Base-by-base conservation (phyloP, 805 yeast species). In the Kregervanrija delftensis region DNA sequence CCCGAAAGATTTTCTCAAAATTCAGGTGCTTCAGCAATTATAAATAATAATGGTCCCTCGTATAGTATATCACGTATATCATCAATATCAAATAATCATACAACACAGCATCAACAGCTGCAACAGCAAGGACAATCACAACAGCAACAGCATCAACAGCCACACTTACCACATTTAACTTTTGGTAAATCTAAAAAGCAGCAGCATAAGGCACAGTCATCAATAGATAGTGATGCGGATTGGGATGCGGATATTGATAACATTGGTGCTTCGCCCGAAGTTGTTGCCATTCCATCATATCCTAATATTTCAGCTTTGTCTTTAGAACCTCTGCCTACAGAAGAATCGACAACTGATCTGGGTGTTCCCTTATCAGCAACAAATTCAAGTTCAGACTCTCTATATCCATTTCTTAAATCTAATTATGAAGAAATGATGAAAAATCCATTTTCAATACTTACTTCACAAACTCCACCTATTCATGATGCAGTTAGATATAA, bases 221-320 rank as follows among this genome's bases (percentile, higher is more conserved):
- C 28, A 22, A 6, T 22, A n/a, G 96, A 89, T 58, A 67, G 82
- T 46, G 96, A 54, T 22, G 28, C 28, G 6, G 96, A 88, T 63
- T 89, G 96, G 96, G 91, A 88, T 61, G 95, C 77, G 14, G 71
- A 64, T 14, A 53, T 91, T 11, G 83, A 80, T 37, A 80, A 56
- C 36, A 76, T 44, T 78, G 74, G 46, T 39, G 28, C 6, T 4
- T 22, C 28, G 28, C 28, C 28, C 4, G 28, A 22, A 22, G 28
- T 22, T 22, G 28, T 6, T 22, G 28, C 48, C 55, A 10, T 54
- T 14, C 52, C 48, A 22, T 50, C 50, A 35, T 53, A 57, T 40
- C 62, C 61, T 3, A 51, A 49, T 33, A 39, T 54, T 16, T 42
- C 47, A n/a, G 52, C 35, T 5, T 13, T 13, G 8, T 14, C 15